Base-by-base conservation (phyloP, 148 eudicot genomes). In the Mesembryanthemum crystallinum region DNA sequence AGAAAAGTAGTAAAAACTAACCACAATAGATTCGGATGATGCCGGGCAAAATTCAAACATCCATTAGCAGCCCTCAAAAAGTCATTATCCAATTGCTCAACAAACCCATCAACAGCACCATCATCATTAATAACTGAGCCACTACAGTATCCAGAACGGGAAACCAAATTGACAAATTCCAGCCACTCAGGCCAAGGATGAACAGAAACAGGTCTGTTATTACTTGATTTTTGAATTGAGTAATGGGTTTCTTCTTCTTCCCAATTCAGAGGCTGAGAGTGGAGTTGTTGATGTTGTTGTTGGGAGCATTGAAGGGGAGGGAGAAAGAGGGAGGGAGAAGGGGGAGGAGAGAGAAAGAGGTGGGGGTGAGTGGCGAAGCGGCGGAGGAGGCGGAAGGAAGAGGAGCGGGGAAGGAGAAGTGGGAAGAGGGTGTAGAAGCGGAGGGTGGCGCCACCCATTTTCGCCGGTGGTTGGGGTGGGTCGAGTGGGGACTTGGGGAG, bases 101-200 rank as follows among this genome's bases (percentile, higher is more conserved):
- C 24, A 83, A 91, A 84, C 33, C 86, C 87, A 18, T 82, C 78
- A 8, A 24, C 64, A 5, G 73, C 55, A 25, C 0, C 43, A 39
- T 5, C 43, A 39, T 39, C 9, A 39, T 39, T 39, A 39, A 39
- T 39, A 39, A 5, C 43, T 39, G 42, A 39, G 12, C 55, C 67
- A 74, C 18, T 35, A 55, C 60, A 51, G 71, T 73, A 78, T 2
- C 74, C 79, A 47, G 67, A 27, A 8, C 21, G 5, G 0, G 73
- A 78, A 73, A 81, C 45, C 24, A 71, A 45, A 25, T 83, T 65
- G 12, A 88, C 25, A 14, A 93, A 78, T 15, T 69, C 52, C 11
- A 82, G 67, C 87, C 90, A 91, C 68, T 89, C 93, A 4, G 88
- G 88, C 91, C 92, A 93, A 0, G 91, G 88, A 73, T 87, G 88